A percentile compares a stretch with the other conserved stretches of the same genome.
Conservation (phyloP, 2,329 filamentous ascomycete genomes). For the Paracoccidioides lutzii region DNA sequence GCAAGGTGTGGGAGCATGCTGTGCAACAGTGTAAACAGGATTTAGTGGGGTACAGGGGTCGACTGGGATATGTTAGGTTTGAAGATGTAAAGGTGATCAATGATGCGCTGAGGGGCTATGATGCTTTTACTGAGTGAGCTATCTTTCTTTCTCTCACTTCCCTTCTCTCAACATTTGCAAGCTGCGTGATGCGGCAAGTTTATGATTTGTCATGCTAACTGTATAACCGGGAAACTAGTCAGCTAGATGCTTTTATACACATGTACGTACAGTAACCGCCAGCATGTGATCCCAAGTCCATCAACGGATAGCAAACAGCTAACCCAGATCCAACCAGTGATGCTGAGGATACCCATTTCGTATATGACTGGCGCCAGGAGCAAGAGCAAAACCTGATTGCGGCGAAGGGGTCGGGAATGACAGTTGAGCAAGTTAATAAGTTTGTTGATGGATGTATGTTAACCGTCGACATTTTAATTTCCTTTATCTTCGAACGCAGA, state of each 20-base stretch:
- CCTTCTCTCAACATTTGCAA: background rate
- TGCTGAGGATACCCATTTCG: conserved; percentile 58
- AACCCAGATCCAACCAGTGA: conserved; percentile 35
- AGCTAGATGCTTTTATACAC: conserved; percentile 51
- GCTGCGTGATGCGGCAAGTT: background rate
- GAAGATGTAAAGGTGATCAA: conserved; percentile 48
- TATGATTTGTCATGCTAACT: background rate
- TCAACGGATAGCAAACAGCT: background rate
- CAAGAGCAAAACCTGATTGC: conserved; percentile 61
- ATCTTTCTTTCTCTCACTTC: background rate
- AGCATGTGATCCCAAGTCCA: background rate
- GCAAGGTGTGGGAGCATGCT: conserved; percentile 41
- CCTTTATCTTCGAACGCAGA: background rate
- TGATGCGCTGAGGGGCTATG: conserved; percentile 44
- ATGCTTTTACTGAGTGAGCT: conserved; percentile 42
- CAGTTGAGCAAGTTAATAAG: conserved; percentile 58
- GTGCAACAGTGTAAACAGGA: conserved; percentile 33
- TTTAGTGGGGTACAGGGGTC: conserved; percentile 32
- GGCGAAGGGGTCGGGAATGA: conserved; percentile 64
- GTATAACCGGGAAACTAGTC: conserved; percentile 19
- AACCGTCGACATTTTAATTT: background rate
- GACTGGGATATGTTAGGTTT: conserved; percentile 42
- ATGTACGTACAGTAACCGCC: conserved; percentile 33
- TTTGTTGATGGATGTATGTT: conserved; percentile 57
- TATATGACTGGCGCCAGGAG: conserved; percentile 73